Conservation (phyloP, 352 stramenopile species). For the Pythium apleroticum region DNA sequence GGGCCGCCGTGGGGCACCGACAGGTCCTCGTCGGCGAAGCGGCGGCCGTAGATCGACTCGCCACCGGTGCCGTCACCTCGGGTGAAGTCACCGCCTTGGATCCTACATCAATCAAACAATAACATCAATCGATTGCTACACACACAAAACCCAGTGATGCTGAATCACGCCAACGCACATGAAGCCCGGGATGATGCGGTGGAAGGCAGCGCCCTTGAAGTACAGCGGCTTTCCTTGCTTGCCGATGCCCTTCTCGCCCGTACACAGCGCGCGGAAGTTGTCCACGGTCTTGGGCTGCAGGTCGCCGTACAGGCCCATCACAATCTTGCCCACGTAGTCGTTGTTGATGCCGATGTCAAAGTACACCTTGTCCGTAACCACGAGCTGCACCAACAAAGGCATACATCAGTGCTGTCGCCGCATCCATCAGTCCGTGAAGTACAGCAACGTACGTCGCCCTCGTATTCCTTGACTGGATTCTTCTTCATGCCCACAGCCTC, state of each 20-base stretch:
- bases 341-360: slow-evolving; percentile 97
- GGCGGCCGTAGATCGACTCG: slow-evolving; percentile 94
- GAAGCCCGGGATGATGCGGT: slow-evolving; percentile 96
- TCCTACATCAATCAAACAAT: slow-evolving; percentile 35
- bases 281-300: slow-evolving; percentile 76
- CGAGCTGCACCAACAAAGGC: slow-evolving; percentile 24
- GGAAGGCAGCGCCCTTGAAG: slow-evolving; percentile 94
- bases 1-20: slow-evolving; percentile 66
- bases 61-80: slow-evolving; percentile 91
- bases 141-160: too few relatives aligned
- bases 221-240: slow-evolving; percentile 93
- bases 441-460: slow-evolving; percentile 37
- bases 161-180: slow-evolving; percentile 62
- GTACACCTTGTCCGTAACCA: slow-evolving; percentile 90
- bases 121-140: neutral
- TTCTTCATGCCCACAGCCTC: slow-evolving; percentile 35
- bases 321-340: slow-evolving; percentile 81
- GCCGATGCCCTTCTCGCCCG: slow-evolving; percentile 67
- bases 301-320: slow-evolving; percentile 79
- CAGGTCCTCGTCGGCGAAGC: slow-evolving; percentile 92
- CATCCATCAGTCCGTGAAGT: neutral
- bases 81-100: slow-evolving; percentile 95
- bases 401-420: neutral
- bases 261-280: slow-evolving; percentile 82
- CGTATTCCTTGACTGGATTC: slow-evolving; percentile 34